Base-by-base conservation (phyloP, 768 basidiomycete species). In the Multifurca ochricompacta region DNA sequence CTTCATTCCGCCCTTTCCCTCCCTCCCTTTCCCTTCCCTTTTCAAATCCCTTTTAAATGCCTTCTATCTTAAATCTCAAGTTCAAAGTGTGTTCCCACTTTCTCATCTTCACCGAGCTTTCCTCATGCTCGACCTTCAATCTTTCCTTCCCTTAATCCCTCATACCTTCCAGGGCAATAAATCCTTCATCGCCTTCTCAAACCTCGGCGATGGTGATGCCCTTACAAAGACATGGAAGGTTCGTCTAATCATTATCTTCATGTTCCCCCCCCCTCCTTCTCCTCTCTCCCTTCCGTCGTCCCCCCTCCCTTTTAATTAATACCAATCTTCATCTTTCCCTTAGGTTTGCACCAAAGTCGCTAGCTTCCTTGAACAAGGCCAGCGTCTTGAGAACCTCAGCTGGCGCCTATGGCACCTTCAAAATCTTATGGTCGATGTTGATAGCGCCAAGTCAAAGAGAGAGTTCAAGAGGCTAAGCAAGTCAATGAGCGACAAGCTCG, bases 331-430 rank as follows among this genome's bases (percentile, higher is more conserved):
- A 53, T 52, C 30, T 21, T 14, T 18, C 37, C 7, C 51, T 10
- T 51, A 88, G 87, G 87, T 90, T 68, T 91, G 89, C 73, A 89
- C 89, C 19, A 91, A 91, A 75, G 90, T 92, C 58, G 89, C 88
- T 48, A 81, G 85, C 69, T 91, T 81, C 73, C 87, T 92, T 67
- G 90, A 92, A 72, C 88, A 91, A 68, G 90, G 90, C 43, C 87
- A 89, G 67, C 77, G 90, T 52, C 87, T 92, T 66, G 90, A 91
- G 78, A 92, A 92, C 77, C 72, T 92, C 71, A 85, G 83, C 63
- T 92, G 90, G 90, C 81, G 90, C 66, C 78, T 92, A 69, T 92
- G 90, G 90, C 88, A 91, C 67, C 81, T 92, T 46, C 90, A 92
- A 72, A 88, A 83, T 63, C 80, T 91, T 63, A 91, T 91, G 74